phyloP scores from a whole-genome alignment of 305 asterid genomes.

The Fraxinus nigra region DNA sequence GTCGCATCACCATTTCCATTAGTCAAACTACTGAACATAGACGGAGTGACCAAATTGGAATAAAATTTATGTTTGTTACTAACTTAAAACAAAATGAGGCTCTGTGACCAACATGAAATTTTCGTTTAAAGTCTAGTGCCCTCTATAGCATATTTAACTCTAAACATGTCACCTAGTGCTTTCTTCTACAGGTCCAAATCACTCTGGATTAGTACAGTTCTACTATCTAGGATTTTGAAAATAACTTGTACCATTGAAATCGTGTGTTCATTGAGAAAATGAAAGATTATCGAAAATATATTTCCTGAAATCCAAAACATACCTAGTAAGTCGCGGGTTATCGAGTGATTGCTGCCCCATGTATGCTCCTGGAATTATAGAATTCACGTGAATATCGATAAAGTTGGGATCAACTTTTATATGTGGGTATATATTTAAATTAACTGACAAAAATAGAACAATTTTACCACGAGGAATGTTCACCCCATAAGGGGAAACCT shows the following conservation, averaged over 20 bases:
- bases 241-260: neutral
- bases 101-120: neutral
- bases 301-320: conserved; percentile 3
- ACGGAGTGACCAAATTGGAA: neutral
- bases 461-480: conserved; percentile 46
- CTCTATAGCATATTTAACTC: neutral
- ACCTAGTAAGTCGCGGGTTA: conserved; percentile 45
- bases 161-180: neutral
- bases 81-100: neutral
- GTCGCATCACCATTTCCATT: neutral
- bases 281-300: neutral
- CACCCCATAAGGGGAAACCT: conserved; percentile 43
- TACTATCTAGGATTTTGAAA: neutral
- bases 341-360: conserved; percentile 43
- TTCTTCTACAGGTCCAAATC: neutral
- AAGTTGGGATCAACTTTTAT: neutral
- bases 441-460: neutral
- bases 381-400: conserved; percentile 5
- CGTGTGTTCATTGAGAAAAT: neutral
- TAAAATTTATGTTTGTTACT: neutral
- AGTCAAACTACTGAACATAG: neutral
- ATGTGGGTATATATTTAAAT: neutral
- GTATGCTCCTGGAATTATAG: conserved; percentile 47
- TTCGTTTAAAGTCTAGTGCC: neutral
- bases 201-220: neutral